Evolutionary conservation across 441 rosid genomes (phyloP).

Genomic region (Kokia cookei): DNA sequence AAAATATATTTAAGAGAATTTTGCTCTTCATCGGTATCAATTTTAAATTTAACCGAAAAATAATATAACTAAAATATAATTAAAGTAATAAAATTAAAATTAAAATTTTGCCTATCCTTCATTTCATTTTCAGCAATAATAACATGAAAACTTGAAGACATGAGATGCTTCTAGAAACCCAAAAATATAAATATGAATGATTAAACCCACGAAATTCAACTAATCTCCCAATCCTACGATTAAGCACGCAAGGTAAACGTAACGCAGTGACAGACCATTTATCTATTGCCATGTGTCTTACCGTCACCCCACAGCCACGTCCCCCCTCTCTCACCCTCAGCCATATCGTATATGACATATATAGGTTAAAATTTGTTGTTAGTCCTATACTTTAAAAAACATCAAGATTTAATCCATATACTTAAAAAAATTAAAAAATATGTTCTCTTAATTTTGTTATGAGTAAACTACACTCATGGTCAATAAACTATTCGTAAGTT

Average conservation of each 20-base stretch:
- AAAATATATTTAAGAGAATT: too few relatives aligned
- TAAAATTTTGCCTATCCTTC: background rate
- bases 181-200: background rate
- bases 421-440: too few relatives aligned
- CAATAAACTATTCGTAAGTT: too few relatives aligned
- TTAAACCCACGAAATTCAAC: background rate
- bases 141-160: background rate
- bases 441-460: too few relatives aligned
- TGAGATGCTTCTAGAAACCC: background rate
- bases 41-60: too few relatives aligned
- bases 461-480: too few relatives aligned
- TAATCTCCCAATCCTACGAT: background rate
- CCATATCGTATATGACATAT: background rate
- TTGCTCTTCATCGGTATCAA: too few relatives aligned
- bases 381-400: too few relatives aligned
- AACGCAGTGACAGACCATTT: background rate
- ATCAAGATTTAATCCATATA: too few relatives aligned
- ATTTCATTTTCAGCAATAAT: background rate
- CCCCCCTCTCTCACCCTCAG: constrained; percentile 9
- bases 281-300: constrained; percentile 9
- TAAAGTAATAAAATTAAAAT: background rate
- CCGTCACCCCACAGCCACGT: constrained; percentile 6
- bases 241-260: background rate
- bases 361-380: too few relatives aligned
- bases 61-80: too few relatives aligned